Base-by-base conservation (phyloP, 1,284 basidiomycete genomes). In the Tetrapyrgos nigripes region DNA sequence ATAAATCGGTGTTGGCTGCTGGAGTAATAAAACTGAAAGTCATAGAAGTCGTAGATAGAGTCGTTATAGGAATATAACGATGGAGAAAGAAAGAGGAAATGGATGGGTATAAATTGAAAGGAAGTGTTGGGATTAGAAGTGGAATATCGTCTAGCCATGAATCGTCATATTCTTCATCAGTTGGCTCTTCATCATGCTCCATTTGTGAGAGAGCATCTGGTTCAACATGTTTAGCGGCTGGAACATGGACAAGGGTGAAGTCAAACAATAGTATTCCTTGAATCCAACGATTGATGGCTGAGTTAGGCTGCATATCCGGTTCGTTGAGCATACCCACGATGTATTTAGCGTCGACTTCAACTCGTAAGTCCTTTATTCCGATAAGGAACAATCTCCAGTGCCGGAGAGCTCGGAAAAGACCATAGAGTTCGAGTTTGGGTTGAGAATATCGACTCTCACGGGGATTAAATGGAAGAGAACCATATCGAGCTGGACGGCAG, bases 391-490 rank as follows among this genome's bases (percentile, higher is more conserved):
- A 21, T 17, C 29, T 3, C 54, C 45, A 55, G 4, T 47, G 31
- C 19, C 24, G 17, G 4, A 48, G n/a, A 21, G 46, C 46, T 14
- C 46, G 19, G 46, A 48, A 48, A 8, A 48, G 21, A 4, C 54
- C 54, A 55, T 43, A 55, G 28, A 55, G 21, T 33, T 55, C 53
- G 13, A 55, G 24, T 51, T 77, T 76, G 0, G 72, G 59, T 50
- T 76, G 74, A 0, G 74, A 79, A 55, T 78, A 82, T 0, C 65
- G 43, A 0, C 66, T 51, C 59, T 83, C 76, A 0, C 66, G 24
- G 0, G 77, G 69, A 46, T 74, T 77, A 55, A 73, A 70, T 0
- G 70, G 68, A 11, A 82, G 74, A 0, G 74, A 81, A 0, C 74
- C 73, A 55, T 69, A 78, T 9, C 67, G 45, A 0, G 66, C 61